Conservation (phyloP, 106 monocot species). For the Platanthera guangdongensis region DNA sequence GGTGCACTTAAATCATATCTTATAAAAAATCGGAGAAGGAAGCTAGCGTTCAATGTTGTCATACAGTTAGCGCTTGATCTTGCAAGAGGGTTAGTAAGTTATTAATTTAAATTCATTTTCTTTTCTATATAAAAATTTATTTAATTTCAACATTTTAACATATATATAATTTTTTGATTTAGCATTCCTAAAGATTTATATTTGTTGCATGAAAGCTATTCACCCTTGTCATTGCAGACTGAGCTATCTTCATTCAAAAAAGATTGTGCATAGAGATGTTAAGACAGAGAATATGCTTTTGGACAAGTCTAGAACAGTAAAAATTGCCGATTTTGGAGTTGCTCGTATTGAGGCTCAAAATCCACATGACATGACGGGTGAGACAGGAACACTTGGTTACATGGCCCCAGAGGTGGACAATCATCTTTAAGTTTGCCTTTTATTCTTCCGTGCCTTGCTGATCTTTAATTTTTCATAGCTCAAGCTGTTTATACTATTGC, state of each 20-base stretch:
- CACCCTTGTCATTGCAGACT: slow-evolving; percentile 17
- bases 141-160: background rate
- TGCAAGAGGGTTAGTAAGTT: slow-evolving; percentile 30
- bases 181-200: background rate
- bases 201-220: background rate
- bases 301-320: slow-evolving; percentile 34
- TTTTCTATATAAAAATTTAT: background rate
- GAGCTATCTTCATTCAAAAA: slow-evolving; percentile 52
- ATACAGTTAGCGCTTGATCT: slow-evolving; percentile 35
- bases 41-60: slow-evolving; percentile 30
- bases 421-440: background rate
- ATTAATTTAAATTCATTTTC: background rate
- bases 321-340: slow-evolving; percentile 58
- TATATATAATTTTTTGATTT: background rate
- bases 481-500: background rate
- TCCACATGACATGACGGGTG: slow-evolving; percentile 54
- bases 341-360: slow-evolving; percentile 49
- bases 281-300: slow-evolving; percentile 62
- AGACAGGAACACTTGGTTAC: slow-evolving; percentile 55
- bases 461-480: background rate
- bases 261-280: slow-evolving; percentile 57
- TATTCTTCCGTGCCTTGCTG: background rate
- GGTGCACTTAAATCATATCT: slow-evolving; percentile 34
- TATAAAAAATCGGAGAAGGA: slow-evolving; percentile 29
- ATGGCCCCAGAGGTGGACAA: slow-evolving; percentile 51